A percentile compares a stretch with the other conserved stretches of the same genome.
Evolutionary conservation across 2,329 filamentous ascomycete species (phyloP).

Genomic region (Colletotrichum sp.): DNA sequence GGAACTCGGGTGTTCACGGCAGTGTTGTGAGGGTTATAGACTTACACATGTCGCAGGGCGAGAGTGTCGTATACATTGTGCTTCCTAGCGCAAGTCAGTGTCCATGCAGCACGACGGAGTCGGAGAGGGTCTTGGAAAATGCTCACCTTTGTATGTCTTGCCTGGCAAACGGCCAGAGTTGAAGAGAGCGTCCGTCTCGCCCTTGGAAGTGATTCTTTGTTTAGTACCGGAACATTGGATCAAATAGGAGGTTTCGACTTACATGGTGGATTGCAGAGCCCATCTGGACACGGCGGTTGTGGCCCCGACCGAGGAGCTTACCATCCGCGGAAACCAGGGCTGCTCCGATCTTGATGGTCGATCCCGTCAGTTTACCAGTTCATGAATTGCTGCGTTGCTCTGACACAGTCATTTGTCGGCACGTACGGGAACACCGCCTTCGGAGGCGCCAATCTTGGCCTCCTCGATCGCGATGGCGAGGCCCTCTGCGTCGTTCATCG

Average conservation of each 20-base stretch:
- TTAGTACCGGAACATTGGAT: no score
- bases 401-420: background rate
- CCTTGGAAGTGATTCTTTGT: constrained; percentile 46
- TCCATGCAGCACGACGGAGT: background rate
- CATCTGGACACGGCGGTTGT: constrained; percentile 79
- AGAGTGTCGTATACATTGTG: constrained; percentile 85
- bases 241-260: constrained; percentile 24
- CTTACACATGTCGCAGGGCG: constrained; percentile 78
- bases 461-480: constrained; percentile 21
- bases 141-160: constrained; percentile 58
- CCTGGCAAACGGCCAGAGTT: constrained; percentile 76
- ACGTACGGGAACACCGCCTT: constrained; percentile 16
- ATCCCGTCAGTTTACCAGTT: background rate
- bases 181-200: constrained; percentile 77
- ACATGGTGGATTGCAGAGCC: constrained; percentile 76
- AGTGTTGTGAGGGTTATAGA: background rate
- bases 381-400: background rate
- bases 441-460: constrained; percentile 9
- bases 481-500: constrained; percentile 17
- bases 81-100: constrained; percentile 47
- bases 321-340: constrained; percentile 72
- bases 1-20: background rate
- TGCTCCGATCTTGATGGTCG: constrained; percentile 45
- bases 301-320: constrained; percentile 72
- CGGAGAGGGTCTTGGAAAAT: background rate